Conservation (phyloP, 2,329 filamentous ascomycete genomes). For the Talaromyces albobiverticillius region DNA sequence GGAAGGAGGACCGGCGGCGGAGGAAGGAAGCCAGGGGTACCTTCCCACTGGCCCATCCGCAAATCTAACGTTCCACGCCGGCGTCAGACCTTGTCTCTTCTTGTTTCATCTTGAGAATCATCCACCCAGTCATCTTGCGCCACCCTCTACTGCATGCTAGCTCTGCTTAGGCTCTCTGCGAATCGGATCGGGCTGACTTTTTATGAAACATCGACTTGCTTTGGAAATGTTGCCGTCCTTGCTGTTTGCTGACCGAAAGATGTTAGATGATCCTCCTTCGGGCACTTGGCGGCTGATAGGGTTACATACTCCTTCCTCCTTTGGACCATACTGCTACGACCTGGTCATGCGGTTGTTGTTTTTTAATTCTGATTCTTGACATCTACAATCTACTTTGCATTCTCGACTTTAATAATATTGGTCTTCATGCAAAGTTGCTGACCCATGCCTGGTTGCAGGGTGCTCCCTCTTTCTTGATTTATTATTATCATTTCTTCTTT, state of each 20-base stretch:
- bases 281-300: background rate
- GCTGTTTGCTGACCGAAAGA: background rate
- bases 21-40: background rate
- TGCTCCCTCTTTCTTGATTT: background rate
- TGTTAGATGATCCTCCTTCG: background rate
- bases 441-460: conserved; percentile 8
- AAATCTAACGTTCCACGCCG: background rate
- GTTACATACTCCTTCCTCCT: background rate
- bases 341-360: background rate
- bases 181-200: background rate
- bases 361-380: background rate
- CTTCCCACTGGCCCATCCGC: background rate
- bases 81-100: background rate
- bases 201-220: background rate
- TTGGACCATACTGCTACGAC: background rate
- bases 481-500: background rate
- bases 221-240: background rate
- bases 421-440: background rate
- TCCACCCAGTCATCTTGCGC: conserved; percentile 4
- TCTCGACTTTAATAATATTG: background rate
- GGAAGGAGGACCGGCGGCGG: background rate
- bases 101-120: conserved; percentile 6
- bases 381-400: background rate
- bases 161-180: background rate
- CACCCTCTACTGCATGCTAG: background rate